phyloP scores from a whole-genome alignment of 306 rosid species.

The Oemleria cerasiformis region DNA sequence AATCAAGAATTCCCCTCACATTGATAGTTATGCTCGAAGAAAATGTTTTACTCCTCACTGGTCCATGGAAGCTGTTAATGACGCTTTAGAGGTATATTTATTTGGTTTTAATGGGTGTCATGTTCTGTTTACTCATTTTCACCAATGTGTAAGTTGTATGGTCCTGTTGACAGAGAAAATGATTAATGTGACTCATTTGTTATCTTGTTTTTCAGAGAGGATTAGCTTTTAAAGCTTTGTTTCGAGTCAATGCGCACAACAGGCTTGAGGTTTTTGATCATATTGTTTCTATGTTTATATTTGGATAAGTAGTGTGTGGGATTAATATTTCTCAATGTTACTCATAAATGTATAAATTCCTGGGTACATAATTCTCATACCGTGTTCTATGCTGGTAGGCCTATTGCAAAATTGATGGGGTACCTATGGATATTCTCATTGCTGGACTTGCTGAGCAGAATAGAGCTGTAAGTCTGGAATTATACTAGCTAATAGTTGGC shows the following conservation, averaged over 20 bases:
- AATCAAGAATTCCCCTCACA: constrained; percentile 31
- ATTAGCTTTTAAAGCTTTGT: constrained; percentile 61
- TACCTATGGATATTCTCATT: constrained; percentile 67
- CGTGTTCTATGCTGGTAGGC: constrained; percentile 45
- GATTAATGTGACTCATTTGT: constrained; percentile 3
- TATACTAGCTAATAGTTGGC: background rate
- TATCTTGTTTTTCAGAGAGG: constrained; percentile 63
- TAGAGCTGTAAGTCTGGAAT: constrained; percentile 78
- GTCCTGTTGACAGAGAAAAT: constrained; percentile 3
- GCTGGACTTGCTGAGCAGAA: constrained; percentile 70
- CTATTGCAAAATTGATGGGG: constrained; percentile 81
- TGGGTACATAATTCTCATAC: background rate
- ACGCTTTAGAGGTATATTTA: constrained; percentile 63
- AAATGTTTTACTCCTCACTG: constrained; percentile 61
- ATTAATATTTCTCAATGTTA: background rate
- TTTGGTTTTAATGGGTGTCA: background rate
- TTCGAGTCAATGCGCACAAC: constrained; percentile 81
- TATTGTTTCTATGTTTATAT: background rate
- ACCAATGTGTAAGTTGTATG: background rate
- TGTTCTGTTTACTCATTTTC: background rate
- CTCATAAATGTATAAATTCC: constrained; percentile 14
- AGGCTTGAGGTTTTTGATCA: constrained; percentile 60
- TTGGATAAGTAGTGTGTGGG: background rate
- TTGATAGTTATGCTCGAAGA: constrained; percentile 30
- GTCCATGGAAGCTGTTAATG: constrained; percentile 59